A percentile compares a stretch with the other conserved stretches of the same genome.
These are phyloP conservation scores for Phytopythium oedochilum DNA, from an alignment of 352 stramenopile genomes.

Conservation along the genomic window DNA sequence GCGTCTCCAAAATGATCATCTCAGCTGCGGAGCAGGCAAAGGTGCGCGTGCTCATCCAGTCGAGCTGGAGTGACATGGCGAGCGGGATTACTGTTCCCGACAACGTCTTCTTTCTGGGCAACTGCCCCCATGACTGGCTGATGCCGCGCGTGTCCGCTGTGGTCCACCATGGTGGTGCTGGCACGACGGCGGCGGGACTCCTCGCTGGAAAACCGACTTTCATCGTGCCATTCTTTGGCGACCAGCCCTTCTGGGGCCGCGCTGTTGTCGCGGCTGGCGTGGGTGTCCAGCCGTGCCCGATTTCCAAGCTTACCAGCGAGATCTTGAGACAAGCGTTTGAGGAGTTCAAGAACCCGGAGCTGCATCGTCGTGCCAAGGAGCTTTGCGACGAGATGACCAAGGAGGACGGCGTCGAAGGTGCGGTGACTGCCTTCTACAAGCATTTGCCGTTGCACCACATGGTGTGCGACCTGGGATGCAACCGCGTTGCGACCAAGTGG, in stretches of 20 bases:
- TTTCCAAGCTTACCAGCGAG: conserved; percentile 76
- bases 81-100: conserved; percentile 38
- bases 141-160: conserved; percentile 86
- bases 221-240: conserved; percentile 94
- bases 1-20: conserved; percentile 82
- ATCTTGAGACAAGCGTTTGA: conserved; percentile 76
- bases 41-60: conserved; percentile 89
- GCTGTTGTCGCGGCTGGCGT: conserved; percentile 79
- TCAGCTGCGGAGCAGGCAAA: conserved; percentile 55
- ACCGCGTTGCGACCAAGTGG: conserved; percentile 46
- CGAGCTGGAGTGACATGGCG: conserved; percentile 84
- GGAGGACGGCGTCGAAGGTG: conserved; percentile 76
- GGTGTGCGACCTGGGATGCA: conserved; percentile 51
- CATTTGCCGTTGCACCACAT: conserved; percentile 85
- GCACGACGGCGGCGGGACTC: conserved; percentile 89
- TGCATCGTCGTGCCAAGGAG: conserved; percentile 39
- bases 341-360: conserved; percentile 42
- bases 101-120: conserved; percentile 62
- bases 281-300: conserved; percentile 81
- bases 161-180: conserved; percentile 78
- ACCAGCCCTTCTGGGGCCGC: conserved; percentile 93
- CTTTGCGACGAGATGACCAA: conserved; percentile 66
- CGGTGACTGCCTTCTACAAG: conserved; percentile 82
- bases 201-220: conserved; percentile 90
- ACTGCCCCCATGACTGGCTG: conserved; percentile 90